phyloP scores from a whole-genome alignment of 2,329 filamentous ascomycete genomes.

The Cadophora gregata region DNA sequence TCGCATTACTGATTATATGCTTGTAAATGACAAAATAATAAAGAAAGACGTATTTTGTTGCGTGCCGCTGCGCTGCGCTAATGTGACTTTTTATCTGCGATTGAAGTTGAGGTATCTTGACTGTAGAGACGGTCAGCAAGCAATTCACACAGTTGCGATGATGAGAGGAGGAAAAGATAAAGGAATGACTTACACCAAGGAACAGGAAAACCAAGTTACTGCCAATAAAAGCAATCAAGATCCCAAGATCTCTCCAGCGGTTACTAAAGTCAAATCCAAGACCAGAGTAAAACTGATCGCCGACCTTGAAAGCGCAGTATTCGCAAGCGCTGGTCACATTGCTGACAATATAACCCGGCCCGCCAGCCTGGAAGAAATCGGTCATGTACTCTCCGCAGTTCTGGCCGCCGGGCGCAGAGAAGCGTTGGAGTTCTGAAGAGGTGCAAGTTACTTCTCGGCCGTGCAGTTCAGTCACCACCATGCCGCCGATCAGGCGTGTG shows the following conservation, averaged over 20 bases:
- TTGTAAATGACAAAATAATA: not conserved
- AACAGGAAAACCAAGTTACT: constrained; percentile 75
- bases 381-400: constrained; percentile 79
- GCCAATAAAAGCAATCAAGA: constrained; percentile 75
- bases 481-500: constrained; percentile 80
- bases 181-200: constrained; percentile 47
- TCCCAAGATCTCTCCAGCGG: constrained; percentile 84
- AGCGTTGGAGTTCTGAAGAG: constrained; percentile 66
- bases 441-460: constrained; percentile 66
- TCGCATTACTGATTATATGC: not conserved
- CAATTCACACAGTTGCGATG: not conserved
- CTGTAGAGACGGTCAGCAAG: constrained; percentile 31
- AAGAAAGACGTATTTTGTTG: not conserved
- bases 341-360: constrained; percentile 72
- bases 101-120: constrained; percentile 53
- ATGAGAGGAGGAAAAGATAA: not conserved
- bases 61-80: not conserved
- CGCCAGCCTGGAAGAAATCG: constrained; percentile 71
- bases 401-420: constrained; percentile 68
- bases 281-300: constrained; percentile 78
- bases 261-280: constrained; percentile 70
- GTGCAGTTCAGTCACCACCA: constrained; percentile 80
- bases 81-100: constrained; percentile 44
- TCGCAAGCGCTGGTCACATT: constrained; percentile 71
- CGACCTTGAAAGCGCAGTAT: constrained; percentile 82